These are phyloP conservation scores for Cercophora newfieldiana DNA, from an alignment of 495 filamentous ascomycete genomes.

Conservation along the genomic window DNA sequence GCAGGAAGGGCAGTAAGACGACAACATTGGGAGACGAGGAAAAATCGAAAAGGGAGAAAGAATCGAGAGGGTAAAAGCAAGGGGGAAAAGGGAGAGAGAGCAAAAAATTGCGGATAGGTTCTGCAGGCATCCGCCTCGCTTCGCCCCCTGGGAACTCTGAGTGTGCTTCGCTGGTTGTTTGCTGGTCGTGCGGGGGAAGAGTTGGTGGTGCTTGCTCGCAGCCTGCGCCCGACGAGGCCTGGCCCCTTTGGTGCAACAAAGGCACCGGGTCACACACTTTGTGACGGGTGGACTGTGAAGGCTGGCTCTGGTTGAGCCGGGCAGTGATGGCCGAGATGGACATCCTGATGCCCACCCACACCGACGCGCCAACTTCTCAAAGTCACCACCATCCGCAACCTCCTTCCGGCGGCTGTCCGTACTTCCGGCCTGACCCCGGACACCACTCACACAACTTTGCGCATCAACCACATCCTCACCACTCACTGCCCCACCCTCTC, in stretches of 20 bases:
- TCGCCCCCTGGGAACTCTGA: neutral
- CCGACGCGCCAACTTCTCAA: slow-evolving; percentile 14
- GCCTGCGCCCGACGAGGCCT: neutral
- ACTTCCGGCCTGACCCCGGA: slow-evolving; percentile 9
- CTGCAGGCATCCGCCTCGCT: neutral
- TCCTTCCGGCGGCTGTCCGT: slow-evolving; percentile 17
- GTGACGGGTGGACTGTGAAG: neutral
- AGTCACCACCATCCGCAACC: slow-evolving; percentile 5
- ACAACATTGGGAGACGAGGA: neutral
- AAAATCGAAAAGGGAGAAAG: neutral
- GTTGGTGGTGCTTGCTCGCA: neutral
- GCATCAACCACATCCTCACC: slow-evolving; percentile 7
- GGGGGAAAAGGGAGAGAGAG: neutral
- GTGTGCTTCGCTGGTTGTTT: neutral
- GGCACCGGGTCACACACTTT: neutral
- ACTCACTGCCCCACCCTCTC: neutral
- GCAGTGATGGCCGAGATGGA: slow-evolving; percentile 28
- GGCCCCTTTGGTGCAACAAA: neutral
- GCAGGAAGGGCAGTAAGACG: neutral
- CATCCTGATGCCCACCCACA: slow-evolving; percentile 23
- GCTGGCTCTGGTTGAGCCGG: slow-evolving; percentile 1
- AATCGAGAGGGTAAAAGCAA: neutral
- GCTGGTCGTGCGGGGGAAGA: neutral
- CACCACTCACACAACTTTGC: neutral
- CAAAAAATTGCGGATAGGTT: neutral